Evolutionary conservation across 352 stramenopile species (phyloP), one percentile per base, ranked within the genome.

Genomic region (Peronospora destructor): DNA sequence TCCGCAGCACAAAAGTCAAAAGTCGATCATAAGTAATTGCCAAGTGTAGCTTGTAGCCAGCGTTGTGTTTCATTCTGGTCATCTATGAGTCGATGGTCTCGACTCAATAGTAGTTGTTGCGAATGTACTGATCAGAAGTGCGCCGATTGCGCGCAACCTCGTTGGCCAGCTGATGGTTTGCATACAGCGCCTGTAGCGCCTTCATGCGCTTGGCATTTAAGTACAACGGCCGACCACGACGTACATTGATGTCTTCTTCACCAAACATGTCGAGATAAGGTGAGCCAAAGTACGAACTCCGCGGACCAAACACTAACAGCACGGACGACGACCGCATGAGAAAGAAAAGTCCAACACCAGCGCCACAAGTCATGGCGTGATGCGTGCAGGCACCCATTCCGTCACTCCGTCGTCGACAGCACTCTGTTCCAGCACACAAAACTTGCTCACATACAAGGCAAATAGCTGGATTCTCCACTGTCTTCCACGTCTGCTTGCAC

Each of bases 221-320:
- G 53, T 85, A 84, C 23, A 93, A 57, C 17, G 83, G 83, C 2
- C 83, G 73, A 2, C 83, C 80, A 35, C 83, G 79, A 39, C 79
- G 68, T 23, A 93, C 57, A 40, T 89, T 87, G 48, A 91, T 86
- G 44, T 93, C 83, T 62, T 93, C 79, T 73, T 93, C 83, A 16
- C 79, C 83, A 71, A 93, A 93, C 76, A 87, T 89, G 49, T 93
- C 83, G 17, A 93, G 71, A 45, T 91, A 93, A 30, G 79, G 78
- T 51, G 79, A 91, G 4, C 76, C 74, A 48, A 93, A 93, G 71
- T 90, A 93, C 30, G 74, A 93, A 46, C 75, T 85, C 12, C 80
- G 65, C 0, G 76, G 75, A 0, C 75, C 76, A 40, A 84, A 88
- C 0, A 93, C 65, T 0, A 93, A 59, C 44, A 93, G 50, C 48